Conservation (phyloP, 768 basidiomycete genomes). For the Fomitopsis pulvina region DNA sequence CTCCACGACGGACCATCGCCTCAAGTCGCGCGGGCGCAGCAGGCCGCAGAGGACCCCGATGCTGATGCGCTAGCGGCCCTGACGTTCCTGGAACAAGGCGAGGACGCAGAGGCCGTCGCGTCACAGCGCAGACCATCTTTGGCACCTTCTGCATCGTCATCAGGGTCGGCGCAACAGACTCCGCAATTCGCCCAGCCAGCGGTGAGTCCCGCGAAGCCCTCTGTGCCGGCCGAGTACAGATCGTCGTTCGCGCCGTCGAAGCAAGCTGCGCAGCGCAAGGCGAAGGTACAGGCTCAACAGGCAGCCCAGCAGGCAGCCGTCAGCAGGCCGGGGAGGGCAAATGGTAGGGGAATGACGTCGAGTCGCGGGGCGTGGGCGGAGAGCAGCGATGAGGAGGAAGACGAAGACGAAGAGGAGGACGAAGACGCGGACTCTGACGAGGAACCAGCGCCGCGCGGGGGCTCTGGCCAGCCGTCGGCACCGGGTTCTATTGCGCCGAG, state of each 20-base stretch:
- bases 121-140: slow-evolving; percentile 28
- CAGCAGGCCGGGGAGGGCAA: slow-evolving; percentile 62
- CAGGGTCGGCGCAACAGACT: slow-evolving; percentile 21
- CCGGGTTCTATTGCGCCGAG: slow-evolving; percentile 1
- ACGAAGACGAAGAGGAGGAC: slow-evolving; percentile 69
- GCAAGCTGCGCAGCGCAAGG: slow-evolving; percentile 78
- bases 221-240: slow-evolving; percentile 36
- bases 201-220: slow-evolving; percentile 19
- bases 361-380: slow-evolving; percentile 46
- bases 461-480: slow-evolving; percentile 17
- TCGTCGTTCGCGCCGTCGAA: slow-evolving; percentile 88
- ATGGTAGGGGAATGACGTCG: slow-evolving; percentile 32
- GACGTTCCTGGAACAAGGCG: slow-evolving; percentile 60
- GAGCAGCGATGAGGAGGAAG: slow-evolving; percentile 77
- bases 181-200: slow-evolving; percentile 20
- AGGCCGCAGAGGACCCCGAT: slow-evolving; percentile 35
- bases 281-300: slow-evolving; percentile 78
- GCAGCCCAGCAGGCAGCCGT: slow-evolving; percentile 74
- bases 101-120: slow-evolving; percentile 21
- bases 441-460: slow-evolving; percentile 25
- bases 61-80: slow-evolving; percentile 75
- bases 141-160: slow-evolving; percentile 25
- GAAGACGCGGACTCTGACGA: slow-evolving; percentile 59
- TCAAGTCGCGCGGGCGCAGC: slow-evolving; percentile 1
- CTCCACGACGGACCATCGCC: slow-evolving; percentile 10